Conservation (phyloP, 768 basidiomycete species). For the Mycena haematopus region DNA sequence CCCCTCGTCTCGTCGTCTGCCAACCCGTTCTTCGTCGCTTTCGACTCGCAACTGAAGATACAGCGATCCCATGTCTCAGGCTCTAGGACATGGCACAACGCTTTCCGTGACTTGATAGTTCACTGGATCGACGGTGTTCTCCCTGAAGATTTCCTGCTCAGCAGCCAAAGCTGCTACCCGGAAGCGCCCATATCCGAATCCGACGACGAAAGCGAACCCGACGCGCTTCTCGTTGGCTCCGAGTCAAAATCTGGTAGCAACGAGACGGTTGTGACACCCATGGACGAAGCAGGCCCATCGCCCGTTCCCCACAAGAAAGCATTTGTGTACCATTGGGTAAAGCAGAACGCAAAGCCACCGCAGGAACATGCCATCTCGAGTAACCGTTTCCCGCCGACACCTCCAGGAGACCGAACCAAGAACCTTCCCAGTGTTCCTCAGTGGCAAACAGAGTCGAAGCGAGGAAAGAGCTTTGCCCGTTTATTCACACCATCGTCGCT, state of each 20-base stretch:
- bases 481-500: too few species aligned
- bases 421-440: too few species aligned
- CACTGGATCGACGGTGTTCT: neutral
- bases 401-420: too few species aligned
- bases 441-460: too few species aligned
- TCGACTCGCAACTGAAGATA: neutral
- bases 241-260: neutral
- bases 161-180: neutral
- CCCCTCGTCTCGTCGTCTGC: conserved; percentile 7
- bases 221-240: neutral
- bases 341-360: neutral
- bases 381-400: too few species aligned
- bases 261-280: neutral
- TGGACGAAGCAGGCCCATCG: neutral
- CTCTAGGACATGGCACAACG: neutral
- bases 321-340: neutral
- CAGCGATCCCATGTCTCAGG: neutral
- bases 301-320: neutral
- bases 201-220: neutral
- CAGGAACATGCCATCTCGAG: too few species aligned
- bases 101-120: neutral
- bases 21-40: conserved; percentile 9
- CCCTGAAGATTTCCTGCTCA: conserved; percentile 5
- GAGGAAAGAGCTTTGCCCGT: too few species aligned
- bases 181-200: neutral